Evolutionary conservation across 2,329 filamentous ascomycete genomes (phyloP).

Genomic region (Harringtonia aguacate): DNA sequence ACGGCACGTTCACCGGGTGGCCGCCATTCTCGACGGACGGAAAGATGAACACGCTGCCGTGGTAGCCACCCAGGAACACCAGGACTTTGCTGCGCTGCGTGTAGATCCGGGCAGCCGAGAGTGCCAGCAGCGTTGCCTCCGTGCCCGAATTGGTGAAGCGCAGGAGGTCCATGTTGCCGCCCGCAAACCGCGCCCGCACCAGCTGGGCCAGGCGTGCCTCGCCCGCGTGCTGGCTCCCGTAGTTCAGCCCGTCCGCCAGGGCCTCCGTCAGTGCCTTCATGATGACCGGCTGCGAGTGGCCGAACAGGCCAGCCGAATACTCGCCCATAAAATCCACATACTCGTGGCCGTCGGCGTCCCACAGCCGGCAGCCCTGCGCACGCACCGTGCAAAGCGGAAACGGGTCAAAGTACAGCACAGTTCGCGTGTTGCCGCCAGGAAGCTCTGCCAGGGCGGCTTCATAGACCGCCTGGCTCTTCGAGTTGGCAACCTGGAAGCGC

Average conservation of each 20-base stretch:
- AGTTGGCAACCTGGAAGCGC: background rate
- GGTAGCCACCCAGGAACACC: slow-evolving; percentile 40
- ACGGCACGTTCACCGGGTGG: slow-evolving; percentile 9
- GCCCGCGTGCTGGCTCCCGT: slow-evolving; percentile 37
- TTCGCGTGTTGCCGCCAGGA: slow-evolving; percentile 37
- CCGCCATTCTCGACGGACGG: slow-evolving; percentile 38
- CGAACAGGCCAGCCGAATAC: slow-evolving; percentile 55
- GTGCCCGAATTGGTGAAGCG: slow-evolving; percentile 56
- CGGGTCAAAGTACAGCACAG: slow-evolving; percentile 25
- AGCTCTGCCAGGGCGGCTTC: slow-evolving; percentile 11
- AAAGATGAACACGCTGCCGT: slow-evolving; percentile 33
- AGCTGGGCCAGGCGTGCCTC: slow-evolving; percentile 40
- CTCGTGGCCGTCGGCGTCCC: slow-evolving; percentile 15
- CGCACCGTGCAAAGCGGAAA: slow-evolving; percentile 18
- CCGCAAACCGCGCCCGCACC: slow-evolving; percentile 38
- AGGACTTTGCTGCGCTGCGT: slow-evolving; percentile 32
- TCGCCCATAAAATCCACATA: slow-evolving; percentile 53
- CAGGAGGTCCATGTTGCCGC: slow-evolving; percentile 33
- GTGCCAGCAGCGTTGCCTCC: slow-evolving; percentile 48
- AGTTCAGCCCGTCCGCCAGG: slow-evolving; percentile 38
- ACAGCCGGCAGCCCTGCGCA: background rate
- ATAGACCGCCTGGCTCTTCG: background rate
- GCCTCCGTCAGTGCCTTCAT: slow-evolving; percentile 32
- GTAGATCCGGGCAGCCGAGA: slow-evolving; percentile 38
- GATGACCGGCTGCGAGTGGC: slow-evolving; percentile 50